A percentile compares a stretch with the other conserved stretches of the same genome.
phyloP scores from a whole-genome alignment of 768 basidiomycete species.

The Coprinopsis marcescibilis region DNA sequence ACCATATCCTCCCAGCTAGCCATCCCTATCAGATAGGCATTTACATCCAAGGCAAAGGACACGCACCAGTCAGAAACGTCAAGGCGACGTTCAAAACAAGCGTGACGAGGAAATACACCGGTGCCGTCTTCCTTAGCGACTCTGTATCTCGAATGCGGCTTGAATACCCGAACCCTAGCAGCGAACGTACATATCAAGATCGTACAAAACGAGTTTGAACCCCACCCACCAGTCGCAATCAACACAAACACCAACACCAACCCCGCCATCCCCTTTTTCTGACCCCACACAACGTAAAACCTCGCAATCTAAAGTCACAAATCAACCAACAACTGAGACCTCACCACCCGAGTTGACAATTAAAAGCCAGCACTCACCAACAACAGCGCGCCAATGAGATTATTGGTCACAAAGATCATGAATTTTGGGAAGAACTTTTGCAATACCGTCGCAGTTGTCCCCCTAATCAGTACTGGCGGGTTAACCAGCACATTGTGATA shows the following conservation, averaged over 20 bases:
- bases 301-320: conserved; percentile 4
- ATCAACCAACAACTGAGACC: neutral
- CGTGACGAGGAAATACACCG: neutral
- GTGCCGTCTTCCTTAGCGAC: neutral
- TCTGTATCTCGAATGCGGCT: neutral
- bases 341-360: neutral
- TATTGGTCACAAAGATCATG: conserved; percentile 5
- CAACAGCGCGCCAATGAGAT: conserved; percentile 9
- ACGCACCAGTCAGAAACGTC: conserved; percentile 5
- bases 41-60: neutral
- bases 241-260: neutral
- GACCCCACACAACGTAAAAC: conserved; percentile 17
- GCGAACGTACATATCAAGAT: no score
- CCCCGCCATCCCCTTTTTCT: conserved; percentile 12
- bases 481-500: neutral
- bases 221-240: neutral
- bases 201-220: neutral
- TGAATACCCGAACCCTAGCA: conserved; percentile 3
- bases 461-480: neutral
- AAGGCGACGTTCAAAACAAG: conserved; percentile 1
- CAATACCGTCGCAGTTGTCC: conserved; percentile 3
- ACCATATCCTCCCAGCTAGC: conserved; percentile 7
- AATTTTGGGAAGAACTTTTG: conserved; percentile 5
- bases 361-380: conserved; percentile 2
- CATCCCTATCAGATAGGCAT: neutral